phyloP scores from a whole-genome alignment of 495 filamentous ascomycete genomes.

The Xylaria intraflava region DNA sequence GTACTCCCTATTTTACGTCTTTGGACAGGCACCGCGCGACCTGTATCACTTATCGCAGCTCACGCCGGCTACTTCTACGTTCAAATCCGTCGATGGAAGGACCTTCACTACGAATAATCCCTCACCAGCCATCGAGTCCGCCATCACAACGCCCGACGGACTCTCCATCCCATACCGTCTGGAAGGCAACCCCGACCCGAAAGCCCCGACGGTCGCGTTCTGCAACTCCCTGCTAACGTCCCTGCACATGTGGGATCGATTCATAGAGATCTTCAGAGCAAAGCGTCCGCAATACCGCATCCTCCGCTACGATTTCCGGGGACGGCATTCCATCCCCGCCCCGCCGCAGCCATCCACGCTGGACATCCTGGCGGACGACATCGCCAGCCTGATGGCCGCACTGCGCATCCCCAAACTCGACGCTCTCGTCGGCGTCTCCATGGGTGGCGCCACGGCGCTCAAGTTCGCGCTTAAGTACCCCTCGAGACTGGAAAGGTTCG shows the following conservation, averaged over 20 bases:
- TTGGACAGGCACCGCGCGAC: slow-evolving; percentile 66
- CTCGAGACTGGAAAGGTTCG: slow-evolving; percentile 48
- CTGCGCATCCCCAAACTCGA: slow-evolving; percentile 55
- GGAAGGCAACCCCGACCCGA: slow-evolving; percentile 60
- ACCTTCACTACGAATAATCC: slow-evolving; percentile 39
- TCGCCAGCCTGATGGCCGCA: slow-evolving; percentile 51
- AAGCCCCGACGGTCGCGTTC: slow-evolving; percentile 63
- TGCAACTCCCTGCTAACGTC: slow-evolving; percentile 69
- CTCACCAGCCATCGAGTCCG: slow-evolving; percentile 52
- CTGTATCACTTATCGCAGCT: slow-evolving; percentile 41
- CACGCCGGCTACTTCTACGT: slow-evolving; percentile 33
- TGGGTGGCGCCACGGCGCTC: slow-evolving; percentile 70
- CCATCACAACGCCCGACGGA: slow-evolving; percentile 59
- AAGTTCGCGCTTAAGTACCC: slow-evolving; percentile 64
- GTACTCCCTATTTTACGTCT: slow-evolving; percentile 71
- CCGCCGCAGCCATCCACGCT: slow-evolving; percentile 43
- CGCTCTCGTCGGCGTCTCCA: slow-evolving; percentile 62
- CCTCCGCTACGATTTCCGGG: slow-evolving; percentile 65
- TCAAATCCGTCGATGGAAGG: slow-evolving; percentile 47
- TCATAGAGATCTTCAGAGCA: slow-evolving; percentile 52
- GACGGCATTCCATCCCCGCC: slow-evolving; percentile 46
- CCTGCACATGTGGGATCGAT: slow-evolving; percentile 69
- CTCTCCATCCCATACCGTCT: slow-evolving; percentile 62
- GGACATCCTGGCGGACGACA: slow-evolving; percentile 59
- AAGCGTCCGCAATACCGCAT: slow-evolving; percentile 60